Evolutionary conservation across 1,284 basidiomycete genomes (phyloP), one percentile per base, ranked within the genome.

Genomic region (Pseudozyma pruni): DNA sequence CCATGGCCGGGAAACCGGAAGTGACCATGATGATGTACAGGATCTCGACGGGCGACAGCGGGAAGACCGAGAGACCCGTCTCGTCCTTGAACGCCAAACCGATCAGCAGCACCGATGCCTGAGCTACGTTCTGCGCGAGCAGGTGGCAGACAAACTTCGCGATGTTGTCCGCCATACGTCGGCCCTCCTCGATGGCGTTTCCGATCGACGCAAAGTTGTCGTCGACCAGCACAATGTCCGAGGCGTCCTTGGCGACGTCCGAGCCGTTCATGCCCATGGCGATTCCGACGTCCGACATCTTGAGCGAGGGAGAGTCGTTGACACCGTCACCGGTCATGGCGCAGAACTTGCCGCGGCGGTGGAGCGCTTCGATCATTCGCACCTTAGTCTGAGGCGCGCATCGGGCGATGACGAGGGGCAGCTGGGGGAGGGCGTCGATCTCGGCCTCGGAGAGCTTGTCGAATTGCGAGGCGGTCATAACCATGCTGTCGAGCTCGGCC

Each of bases 171-270:
- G 86, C 85, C 50, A 86, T 74, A 40, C 85, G 84, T 48, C 89
- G 86, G 22, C 89, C 89, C 76, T 90, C 88, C 59, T 86, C 84
- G 69, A 90, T 87, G 10, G 89, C 89, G 54, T 87, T 86, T 19
- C 87, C 86, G 72, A 90, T 90, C 20, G 87, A 88, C 37, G 88
- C 87, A 79, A 90, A 90, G 83, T 90, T 90, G 83, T 90, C 89
- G 76, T 90, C 88, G 29, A 87, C 87, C 47, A 90, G 83, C 0
- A 90, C 89, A 44, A 90, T 84, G 78, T 89, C 88, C 16, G 87
- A 85, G 7, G 85, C 85, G 56, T 85, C 85, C 77, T 86, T 86
- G 38, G 76, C 77, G 3, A 81, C 75, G 32, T 81, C 75, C 37
- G 71, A 73, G 2, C 76, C 75, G 38, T 74, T 76, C 61, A 72